phyloP scores from a whole-genome alignment of 768 basidiomycete genomes.

The Tulasnella sp. region DNA sequence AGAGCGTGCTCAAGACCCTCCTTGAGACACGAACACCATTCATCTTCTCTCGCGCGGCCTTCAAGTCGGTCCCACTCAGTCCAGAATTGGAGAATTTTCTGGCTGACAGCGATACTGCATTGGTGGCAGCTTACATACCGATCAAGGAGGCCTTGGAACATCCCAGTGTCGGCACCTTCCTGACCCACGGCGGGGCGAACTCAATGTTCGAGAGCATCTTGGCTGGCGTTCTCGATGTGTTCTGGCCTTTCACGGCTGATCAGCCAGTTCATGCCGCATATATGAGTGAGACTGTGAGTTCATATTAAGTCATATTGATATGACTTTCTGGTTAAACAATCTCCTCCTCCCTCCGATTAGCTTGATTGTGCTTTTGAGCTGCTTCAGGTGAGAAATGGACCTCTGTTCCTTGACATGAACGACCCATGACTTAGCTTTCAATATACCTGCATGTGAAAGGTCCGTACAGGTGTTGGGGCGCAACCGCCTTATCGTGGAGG shows the following conservation, averaged over 20 bases:
- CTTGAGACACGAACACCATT: conserved; percentile 4
- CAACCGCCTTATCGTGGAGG: no score
- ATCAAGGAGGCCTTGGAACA: background rate
- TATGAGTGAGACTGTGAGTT: background rate
- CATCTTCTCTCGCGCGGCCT: background rate
- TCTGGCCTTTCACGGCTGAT: conserved; percentile 6
- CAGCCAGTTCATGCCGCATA: conserved; percentile 4
- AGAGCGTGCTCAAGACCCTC: background rate
- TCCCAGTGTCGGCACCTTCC: background rate
- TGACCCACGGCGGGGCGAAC: conserved; percentile 7
- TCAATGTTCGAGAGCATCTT: conserved; percentile 4
- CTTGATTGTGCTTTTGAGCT: no score
- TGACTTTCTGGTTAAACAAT: no score
- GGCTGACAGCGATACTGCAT: background rate
- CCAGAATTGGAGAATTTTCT: background rate
- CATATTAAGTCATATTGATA: no score
- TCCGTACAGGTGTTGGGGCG: no score
- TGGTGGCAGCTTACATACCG: conserved; percentile 1
- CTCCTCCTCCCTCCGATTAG: no score
- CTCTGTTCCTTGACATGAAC: no score
- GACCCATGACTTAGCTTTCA: no score
- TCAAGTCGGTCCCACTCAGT: background rate
- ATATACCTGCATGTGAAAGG: no score
- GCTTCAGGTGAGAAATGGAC: no score
- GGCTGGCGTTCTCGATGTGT: background rate